These are phyloP conservation scores for Exophiala mesophila DNA, from an alignment of 2,329 filamentous ascomycete species.

Conservation along the genomic window DNA sequence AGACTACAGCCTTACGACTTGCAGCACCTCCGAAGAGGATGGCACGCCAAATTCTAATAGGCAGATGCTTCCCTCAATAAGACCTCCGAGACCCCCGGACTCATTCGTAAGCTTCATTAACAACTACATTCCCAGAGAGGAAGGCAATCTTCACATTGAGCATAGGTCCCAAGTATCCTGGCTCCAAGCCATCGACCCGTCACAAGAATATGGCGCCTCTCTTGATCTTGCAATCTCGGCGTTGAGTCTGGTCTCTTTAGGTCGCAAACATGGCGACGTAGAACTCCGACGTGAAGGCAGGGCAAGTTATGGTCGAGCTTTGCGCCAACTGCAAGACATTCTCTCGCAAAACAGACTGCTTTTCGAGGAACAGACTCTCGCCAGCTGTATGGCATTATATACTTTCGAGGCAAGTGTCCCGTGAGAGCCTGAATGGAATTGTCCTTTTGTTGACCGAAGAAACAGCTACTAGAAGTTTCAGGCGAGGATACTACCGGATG, in stretches of 20 bases:
- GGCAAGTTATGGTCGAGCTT: slow-evolving; percentile 10
- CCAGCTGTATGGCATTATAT: slow-evolving; percentile 9
- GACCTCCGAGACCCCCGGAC: not conserved
- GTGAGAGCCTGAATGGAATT: too few species aligned
- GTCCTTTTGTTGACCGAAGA: too few species aligned
- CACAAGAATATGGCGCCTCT: slow-evolving; percentile 1
- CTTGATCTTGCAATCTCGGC: slow-evolving; percentile 10
- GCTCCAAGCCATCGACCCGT: slow-evolving; percentile 9
- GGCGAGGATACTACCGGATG: slow-evolving; percentile 8
- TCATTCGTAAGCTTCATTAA: not conserved
- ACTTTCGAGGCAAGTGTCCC: slow-evolving; percentile 9
- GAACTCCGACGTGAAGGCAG: slow-evolving; percentile 7
- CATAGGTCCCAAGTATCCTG: slow-evolving; percentile 4
- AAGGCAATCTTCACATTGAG: not conserved
- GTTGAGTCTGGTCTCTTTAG: slow-evolving; percentile 8
- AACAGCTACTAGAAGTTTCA: slow-evolving; percentile 8
- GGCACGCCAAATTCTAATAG: not conserved
- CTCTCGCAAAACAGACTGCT: slow-evolving; percentile 5
- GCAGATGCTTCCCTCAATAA: too few species aligned
- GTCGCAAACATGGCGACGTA: slow-evolving; percentile 9
- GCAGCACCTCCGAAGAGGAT: not conserved
- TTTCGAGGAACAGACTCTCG: slow-evolving; percentile 14
- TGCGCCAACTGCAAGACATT: slow-evolving; percentile 11
- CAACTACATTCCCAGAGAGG: not conserved
- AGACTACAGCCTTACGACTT: not conserved